A percentile compares a stretch with the other conserved stretches of the same genome.
Conservation (phyloP, 2,329 filamentous ascomycete genomes). For the Massarina eburnea region DNA sequence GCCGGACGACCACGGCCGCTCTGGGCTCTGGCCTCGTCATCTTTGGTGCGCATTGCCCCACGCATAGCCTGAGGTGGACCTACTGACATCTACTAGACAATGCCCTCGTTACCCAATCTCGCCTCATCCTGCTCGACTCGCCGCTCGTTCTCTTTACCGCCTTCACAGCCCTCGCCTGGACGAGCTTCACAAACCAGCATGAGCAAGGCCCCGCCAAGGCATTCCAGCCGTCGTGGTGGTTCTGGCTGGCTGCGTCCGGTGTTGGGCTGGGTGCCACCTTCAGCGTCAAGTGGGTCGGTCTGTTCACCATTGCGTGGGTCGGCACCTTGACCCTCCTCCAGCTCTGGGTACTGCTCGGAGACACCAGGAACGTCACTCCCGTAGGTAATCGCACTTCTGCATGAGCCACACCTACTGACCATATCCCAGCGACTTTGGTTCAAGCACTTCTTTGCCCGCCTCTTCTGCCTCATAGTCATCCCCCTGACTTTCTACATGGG, state of each 20-base stretch:
- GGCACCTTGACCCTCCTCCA: slow-evolving; percentile 87
- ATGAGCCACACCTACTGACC: not conserved
- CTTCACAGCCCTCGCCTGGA: slow-evolving; percentile 86
- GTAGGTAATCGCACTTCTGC: slow-evolving; percentile 47
- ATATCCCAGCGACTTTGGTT: slow-evolving; percentile 69
- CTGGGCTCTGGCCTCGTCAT: slow-evolving; percentile 85
- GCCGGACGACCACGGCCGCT: slow-evolving; percentile 79
- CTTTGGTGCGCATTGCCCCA: slow-evolving; percentile 65
- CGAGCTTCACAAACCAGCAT: slow-evolving; percentile 94
- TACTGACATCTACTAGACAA: slow-evolving; percentile 68
- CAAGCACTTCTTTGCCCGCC: slow-evolving; percentile 90
- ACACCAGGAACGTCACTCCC: slow-evolving; percentile 80
- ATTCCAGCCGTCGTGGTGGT: slow-evolving; percentile 93
- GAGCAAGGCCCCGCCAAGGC: slow-evolving; percentile 87
- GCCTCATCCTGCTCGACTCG: slow-evolving; percentile 93
- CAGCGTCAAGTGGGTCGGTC: slow-evolving; percentile 98
- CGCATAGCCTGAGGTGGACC: not conserved
- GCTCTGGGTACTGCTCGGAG: slow-evolving; percentile 92
- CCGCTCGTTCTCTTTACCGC: slow-evolving; percentile 92
- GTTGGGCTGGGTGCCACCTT: slow-evolving; percentile 84
- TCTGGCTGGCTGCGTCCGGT: slow-evolving; percentile 88
- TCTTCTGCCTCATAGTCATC: slow-evolving; percentile 89
- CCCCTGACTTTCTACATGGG: slow-evolving; percentile 88
- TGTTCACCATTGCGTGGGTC: slow-evolving; percentile 99
- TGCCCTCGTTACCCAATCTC: slow-evolving; percentile 89